Base-by-base conservation (phyloP, 2,329 filamentous ascomycete species). In the Microcyclospora tardicrescens region DNA sequence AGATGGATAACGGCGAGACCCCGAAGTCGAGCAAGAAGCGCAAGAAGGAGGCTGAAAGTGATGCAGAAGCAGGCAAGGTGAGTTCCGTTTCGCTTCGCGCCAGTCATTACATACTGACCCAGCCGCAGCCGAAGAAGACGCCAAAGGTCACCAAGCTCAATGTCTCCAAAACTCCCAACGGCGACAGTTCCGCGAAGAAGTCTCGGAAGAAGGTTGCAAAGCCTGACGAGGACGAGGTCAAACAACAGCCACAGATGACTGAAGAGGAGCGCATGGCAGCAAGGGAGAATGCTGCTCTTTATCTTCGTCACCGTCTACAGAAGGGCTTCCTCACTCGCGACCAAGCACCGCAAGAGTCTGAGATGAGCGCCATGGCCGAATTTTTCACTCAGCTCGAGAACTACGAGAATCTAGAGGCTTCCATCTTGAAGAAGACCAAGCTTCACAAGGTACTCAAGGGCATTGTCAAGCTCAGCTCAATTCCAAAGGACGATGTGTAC, bases 361-460 rank as follows among this genome's bases (percentile, higher is more conserved):
- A 89, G 51, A 87, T 89, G 81, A 68, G 75, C 45, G 64, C 68
- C 35, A 86, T 91, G 79, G 79, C 79, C 4, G 79, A 83, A 13
- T 84, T 79, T 53, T 69, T 93, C 41, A 73, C 71, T 24, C 84
- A 93, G 60, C 74, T 98, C 5, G 91, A 98, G 64, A 74, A 70
- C 6, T 80, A 77, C 69, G 60, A 75, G 1, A 83, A 93, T 47
- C 74, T 96, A 4, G 89, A 96, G 58, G 84, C 83, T 24, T 77
- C 78, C 48, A 91, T 95, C 52, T 94, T 96, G 54, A 78, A 84
- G 46, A 70, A 68, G 11, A 98, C 91, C 45, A 98, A 96, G 72
- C 95, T 98, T 63, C 89, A 96, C 75, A 98, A 98, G 67, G 89
- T 98, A 10, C 72, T 98, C 41, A 94, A 93, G 67, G 86, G 81